Base-by-base conservation (phyloP, 2,329 filamentous ascomycete genomes). In the Aspergillus tamarii region DNA sequence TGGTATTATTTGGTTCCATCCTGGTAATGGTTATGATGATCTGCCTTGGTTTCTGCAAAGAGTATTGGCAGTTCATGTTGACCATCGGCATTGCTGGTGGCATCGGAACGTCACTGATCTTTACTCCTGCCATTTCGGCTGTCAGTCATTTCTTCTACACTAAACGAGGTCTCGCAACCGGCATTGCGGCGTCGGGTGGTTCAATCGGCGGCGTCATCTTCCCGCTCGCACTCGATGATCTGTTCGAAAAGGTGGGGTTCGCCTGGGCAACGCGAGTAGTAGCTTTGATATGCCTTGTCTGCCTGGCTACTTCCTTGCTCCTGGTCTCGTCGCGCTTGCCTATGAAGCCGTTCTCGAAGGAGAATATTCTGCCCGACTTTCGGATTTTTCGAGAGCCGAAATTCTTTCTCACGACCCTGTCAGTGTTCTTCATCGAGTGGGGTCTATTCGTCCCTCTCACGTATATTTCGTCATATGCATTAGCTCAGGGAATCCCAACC, bases 31-130 rank as follows among this genome's bases (percentile, higher is more conserved):
- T 85, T 87, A 83, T 96, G 69, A 77, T 90, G 14, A 32, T 32
- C 30, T 32, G 30, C 30, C 78, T 95, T 58, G 92, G 91, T 23
- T 83, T 92, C 61, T 94, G 91, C 74, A 88, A 85, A 11, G 82
- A 89, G 72, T 92, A 93, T 70, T 96, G 91, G 89, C 92, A 96
- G 56, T 96, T 97, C 75, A 87, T 97, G 77, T 81, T 97, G 32
- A 85, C 88, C 9, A 94, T 94, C 70, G 91, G 92, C 11, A 74
- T 96, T 5, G 79, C 96, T 6, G 88, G 87, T 60, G 94, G 94
- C 41, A 70, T 92, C 3, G 91, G 90, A 10, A 89, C 88, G 1
- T 92, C 91, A 0, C 84, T 96, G 39, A 86, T 97, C 65, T 96
- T 95, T 77, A 97, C 92, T 0, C 93, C 93, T 0, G 89, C 91